Evolutionary conservation across 805 yeast genomes (phyloP), one percentile per base, ranked within the genome.

Genomic region (Metschnikowia kofuensis): DNA sequence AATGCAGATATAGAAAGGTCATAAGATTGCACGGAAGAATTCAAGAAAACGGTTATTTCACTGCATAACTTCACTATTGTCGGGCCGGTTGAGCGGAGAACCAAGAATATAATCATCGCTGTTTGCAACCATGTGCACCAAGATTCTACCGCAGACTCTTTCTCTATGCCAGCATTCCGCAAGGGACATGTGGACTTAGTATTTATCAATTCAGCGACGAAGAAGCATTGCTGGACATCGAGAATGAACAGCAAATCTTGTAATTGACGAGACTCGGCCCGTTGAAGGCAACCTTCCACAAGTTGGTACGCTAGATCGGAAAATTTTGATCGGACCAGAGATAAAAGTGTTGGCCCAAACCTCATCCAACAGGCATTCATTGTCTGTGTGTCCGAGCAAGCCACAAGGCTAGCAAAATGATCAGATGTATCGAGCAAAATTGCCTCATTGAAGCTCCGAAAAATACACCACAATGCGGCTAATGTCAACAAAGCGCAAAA

Each of bases 221-320:
- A 40, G 29, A 52, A 48, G 34, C 58, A 54, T 13, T 40, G 39
- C 30, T 52, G 58, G 6, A 50, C 48, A n/a, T 39, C 29, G 36
- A 52, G 46, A 14, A 53, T 30, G 12, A 51, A 30, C 15, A 40
- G 44, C 21, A 50, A 30, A 16, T 53, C 56, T 7, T 41, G 50
- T 31, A 38, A 28, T 9, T 28, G 35, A 16, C 15, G 45, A 11
- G 37, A 31, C 16, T 44, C 47, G n/a, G 47, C 45, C n/a, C 46
- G 45, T 13, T 14, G 42, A 6, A 51, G n/a, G 31, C 56, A 53
- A 7, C 28, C 44, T 16, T 34, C 47, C 9, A 38, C 50, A 13
- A 47, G 37, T 43, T 35, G 44, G 29, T 36, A 40, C 5, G 55
- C 50, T 9, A 45, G 27, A 2, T 35, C 35, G 4, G 55, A 48